These are phyloP conservation scores for Colletotrichum limetticola DNA, from an alignment of 2,329 filamentous ascomycete genomes.

Conservation along the genomic window DNA sequence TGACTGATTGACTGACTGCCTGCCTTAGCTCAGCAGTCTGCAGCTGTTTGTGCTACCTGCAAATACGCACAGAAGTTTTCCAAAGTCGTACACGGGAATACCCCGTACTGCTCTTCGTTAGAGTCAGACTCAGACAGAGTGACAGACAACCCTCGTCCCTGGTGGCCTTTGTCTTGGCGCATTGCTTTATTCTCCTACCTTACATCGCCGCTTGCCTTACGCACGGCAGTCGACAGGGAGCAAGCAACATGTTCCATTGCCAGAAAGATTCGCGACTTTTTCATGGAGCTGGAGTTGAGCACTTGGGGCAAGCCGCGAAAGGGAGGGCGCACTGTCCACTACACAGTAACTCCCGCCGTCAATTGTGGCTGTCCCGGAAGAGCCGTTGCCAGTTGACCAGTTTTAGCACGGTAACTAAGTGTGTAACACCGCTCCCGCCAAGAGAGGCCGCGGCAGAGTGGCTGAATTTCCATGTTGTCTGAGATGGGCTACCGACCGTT, in stretches of 20 bases:
- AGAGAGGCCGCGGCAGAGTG: background rate
- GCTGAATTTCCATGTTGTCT: background rate
- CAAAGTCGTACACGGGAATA: background rate
- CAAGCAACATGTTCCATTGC: background rate
- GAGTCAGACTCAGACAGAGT: background rate
- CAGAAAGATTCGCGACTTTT: background rate
- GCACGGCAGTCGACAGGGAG: background rate
- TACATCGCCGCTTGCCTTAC: background rate
- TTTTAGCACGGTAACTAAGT: background rate
- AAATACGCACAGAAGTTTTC: background rate
- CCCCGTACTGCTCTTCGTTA: background rate
- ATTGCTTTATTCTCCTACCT: background rate
- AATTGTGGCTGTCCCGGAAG: background rate
- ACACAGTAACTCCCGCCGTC: background rate
- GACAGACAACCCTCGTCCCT: background rate
- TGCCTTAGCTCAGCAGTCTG: background rate
- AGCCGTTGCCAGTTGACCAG: background rate
- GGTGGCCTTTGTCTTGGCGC: background rate
- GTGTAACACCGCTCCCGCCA: background rate
- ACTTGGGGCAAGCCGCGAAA: background rate
- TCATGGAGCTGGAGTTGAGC: background rate
- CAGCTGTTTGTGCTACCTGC: background rate
- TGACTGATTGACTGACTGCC: background rate
- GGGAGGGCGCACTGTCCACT: background rate
- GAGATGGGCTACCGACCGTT: slow-evolving; percentile 5